These are phyloP conservation scores for Asterophora lycoperdoides DNA, from an alignment of 768 basidiomycete species.

Conservation along the genomic window DNA sequence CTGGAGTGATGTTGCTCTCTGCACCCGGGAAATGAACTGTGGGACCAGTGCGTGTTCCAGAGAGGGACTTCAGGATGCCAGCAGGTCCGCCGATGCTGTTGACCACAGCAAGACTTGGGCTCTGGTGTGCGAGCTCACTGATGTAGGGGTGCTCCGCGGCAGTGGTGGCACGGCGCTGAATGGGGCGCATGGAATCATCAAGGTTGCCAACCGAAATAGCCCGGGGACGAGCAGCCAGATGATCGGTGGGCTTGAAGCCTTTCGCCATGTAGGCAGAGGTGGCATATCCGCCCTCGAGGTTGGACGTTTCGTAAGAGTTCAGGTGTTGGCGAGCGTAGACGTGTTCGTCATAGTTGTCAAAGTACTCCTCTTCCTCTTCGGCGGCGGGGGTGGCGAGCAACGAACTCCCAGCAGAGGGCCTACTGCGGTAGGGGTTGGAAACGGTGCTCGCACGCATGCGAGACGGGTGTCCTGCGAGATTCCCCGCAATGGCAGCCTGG, in stretches of 20 bases:
- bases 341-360: conserved; percentile 54
- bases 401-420: conserved; percentile 55
- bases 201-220: conserved; percentile 88
- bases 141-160: conserved; percentile 56
- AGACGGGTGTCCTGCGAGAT: conserved; percentile 66
- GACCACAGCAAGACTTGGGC: conserved; percentile 33
- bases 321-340: conserved; percentile 53
- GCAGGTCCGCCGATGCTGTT: conserved; percentile 38
- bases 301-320: conserved; percentile 55
- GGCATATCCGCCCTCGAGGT: conserved; percentile 46
- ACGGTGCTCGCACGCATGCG: conserved; percentile 88
- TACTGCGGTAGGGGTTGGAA: conserved; percentile 82
- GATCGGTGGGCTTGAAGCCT: conserved; percentile 72
- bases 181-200: conserved; percentile 69
- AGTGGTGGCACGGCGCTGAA: conserved; percentile 61
- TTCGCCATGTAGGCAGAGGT: conserved; percentile 62
- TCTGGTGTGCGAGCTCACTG: conserved; percentile 48
- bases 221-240: conserved; percentile 65
- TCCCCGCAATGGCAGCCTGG: conserved; percentile 85
- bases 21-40: conserved; percentile 69
- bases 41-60: conserved; percentile 39
- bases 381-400: conserved; percentile 62
- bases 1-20: conserved; percentile 36
- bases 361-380: conserved; percentile 75
- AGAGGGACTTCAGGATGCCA: conserved; percentile 54